phyloP scores from a whole-genome alignment of 2,329 filamentous ascomycete genomes.

The Westerdykella sp. region DNA sequence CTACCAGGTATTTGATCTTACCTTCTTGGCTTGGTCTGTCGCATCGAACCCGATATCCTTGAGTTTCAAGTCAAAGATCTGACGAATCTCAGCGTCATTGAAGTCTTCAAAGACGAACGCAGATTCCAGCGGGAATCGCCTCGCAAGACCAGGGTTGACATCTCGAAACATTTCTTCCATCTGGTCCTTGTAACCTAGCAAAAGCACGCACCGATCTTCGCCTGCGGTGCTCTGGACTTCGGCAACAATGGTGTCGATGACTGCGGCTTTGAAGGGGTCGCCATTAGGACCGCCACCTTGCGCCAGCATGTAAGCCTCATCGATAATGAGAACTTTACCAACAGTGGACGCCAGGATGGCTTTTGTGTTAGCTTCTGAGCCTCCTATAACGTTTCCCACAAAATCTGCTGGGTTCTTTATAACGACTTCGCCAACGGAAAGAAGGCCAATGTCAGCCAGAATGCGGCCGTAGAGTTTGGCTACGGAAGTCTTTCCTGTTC shows the following conservation, averaged over 20 bases:
- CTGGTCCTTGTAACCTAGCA: slow-evolving; percentile 63
- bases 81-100: slow-evolving; percentile 49
- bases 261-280: slow-evolving; percentile 55
- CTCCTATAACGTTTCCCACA: slow-evolving; percentile 56
- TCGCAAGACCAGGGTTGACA: slow-evolving; percentile 61
- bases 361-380: slow-evolving; percentile 66
- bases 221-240: slow-evolving; percentile 64
- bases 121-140: slow-evolving; percentile 58
- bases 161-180: slow-evolving; percentile 70
- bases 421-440: slow-evolving; percentile 50
- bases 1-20: too few species aligned
- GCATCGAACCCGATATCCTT: slow-evolving; percentile 49
- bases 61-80: slow-evolving; percentile 60
- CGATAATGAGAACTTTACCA: slow-evolving; percentile 73
- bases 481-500: slow-evolving; percentile 71
- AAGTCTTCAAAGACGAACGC: slow-evolving; percentile 68
- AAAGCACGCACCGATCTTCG: slow-evolving; percentile 65
- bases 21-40: slow-evolving; percentile 46
- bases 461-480: slow-evolving; percentile 67
- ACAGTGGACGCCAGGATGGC: slow-evolving; percentile 59
- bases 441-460: slow-evolving; percentile 58
- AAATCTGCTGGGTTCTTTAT: slow-evolving; percentile 71
- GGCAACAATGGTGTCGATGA: slow-evolving; percentile 68
- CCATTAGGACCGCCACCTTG: slow-evolving; percentile 24
- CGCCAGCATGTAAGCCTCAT: slow-evolving; percentile 70